These are phyloP conservation scores for Scenedesmus sp. DNA, from an alignment of 163 green algal genomes.

Conservation along the genomic window DNA sequence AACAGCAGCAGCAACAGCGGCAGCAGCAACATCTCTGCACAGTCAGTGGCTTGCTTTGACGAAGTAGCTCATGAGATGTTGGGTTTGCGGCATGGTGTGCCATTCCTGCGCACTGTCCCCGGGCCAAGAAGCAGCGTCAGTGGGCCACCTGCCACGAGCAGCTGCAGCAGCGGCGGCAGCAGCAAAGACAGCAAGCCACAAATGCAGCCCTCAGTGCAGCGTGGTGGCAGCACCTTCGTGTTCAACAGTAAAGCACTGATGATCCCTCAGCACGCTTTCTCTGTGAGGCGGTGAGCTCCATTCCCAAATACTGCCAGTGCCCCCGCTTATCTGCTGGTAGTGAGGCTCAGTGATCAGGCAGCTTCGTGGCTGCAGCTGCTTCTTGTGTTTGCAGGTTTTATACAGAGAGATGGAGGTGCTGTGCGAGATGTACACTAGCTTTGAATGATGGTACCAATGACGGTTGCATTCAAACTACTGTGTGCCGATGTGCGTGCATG, in stretches of 20 bases:
- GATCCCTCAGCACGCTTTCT: slow-evolving; percentile 34
- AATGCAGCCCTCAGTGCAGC: slow-evolving; percentile 3
- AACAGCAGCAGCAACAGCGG: neutral
- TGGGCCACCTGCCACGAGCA: neutral
- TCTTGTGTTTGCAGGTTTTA: too few relatives aligned
- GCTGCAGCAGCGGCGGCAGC: neutral
- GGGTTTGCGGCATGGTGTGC: slow-evolving; percentile 26
- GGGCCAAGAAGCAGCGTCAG: too few relatives aligned
- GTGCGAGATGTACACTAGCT: too few relatives aligned
- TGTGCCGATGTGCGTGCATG: neutral
- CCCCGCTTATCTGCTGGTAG: too few relatives aligned
- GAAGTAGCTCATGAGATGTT: neutral
- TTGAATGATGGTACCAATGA: too few relatives aligned
- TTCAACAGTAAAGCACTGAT: neutral
- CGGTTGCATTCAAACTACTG: neutral
- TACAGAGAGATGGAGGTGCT: too few relatives aligned
- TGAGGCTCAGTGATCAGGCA: too few relatives aligned
- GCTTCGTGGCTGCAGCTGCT: too few relatives aligned
- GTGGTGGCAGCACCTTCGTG: slow-evolving; percentile 52
- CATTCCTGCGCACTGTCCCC: too few relatives aligned
- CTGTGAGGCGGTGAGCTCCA: neutral
- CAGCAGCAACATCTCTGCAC: neutral
- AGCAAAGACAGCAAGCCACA: neutral
- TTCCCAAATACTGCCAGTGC: too few relatives aligned
- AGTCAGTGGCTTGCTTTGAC: neutral